Conservation (phyloP, 78 protist species). For the Dictyostelium capitatum region DNA sequence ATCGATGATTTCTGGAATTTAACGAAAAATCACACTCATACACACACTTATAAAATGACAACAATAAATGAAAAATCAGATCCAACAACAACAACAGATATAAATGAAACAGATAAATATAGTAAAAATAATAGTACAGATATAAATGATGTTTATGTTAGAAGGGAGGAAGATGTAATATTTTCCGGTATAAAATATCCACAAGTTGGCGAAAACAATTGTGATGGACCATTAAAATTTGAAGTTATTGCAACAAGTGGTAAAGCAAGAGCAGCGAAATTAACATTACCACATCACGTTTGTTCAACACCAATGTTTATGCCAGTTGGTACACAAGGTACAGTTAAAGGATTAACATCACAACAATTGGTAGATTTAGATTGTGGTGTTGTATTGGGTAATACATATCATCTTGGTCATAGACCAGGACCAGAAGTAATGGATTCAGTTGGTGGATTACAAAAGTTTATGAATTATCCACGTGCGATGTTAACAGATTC, state of each 20-base stretch:
- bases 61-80: no score
- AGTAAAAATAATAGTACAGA: neutral
- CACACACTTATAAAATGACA: no score
- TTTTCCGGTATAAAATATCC: constrained; percentile 62
- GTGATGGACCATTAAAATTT: constrained; percentile 40
- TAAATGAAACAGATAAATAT: neutral
- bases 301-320: constrained; percentile 92
- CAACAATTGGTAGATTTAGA: constrained; percentile 84
- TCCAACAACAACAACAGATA: neutral
- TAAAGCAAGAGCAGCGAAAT: constrained; percentile 48
- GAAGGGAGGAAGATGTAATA: constrained; percentile 12
- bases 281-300: constrained; percentile 63
- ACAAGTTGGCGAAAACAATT: neutral
- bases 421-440: constrained; percentile 96
- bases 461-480: constrained; percentile 91
- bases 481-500: constrained; percentile 91
- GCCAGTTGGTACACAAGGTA: constrained; percentile 98
- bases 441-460: constrained; percentile 95
- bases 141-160: constrained; percentile 10
- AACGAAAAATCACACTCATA: no score
- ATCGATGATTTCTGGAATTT: no score
- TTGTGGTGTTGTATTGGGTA: constrained; percentile 92
- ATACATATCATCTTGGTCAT: constrained; percentile 96
- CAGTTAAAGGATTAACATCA: constrained; percentile 94
- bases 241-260: constrained; percentile 65